Evolutionary conservation across 2,329 filamentous ascomycete species (phyloP), one percentile per base, ranked within the genome.

Genomic region (Trichoderma koningiopsis): DNA sequence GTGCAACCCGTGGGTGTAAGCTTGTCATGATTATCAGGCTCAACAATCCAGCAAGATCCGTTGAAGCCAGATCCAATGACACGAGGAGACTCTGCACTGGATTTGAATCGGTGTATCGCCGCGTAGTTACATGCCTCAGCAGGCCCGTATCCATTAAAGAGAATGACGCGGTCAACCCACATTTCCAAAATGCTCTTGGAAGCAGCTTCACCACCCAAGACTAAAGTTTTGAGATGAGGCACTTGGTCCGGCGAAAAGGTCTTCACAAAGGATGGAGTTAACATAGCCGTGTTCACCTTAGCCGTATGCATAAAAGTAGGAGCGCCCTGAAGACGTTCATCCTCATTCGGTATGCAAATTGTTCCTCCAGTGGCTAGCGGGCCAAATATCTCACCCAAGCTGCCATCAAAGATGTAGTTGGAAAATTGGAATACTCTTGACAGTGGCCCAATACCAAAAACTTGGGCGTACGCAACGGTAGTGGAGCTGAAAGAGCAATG

Each of bases 111-210:
- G n/a, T 69, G 60, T 40, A 31, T 40, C 10, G 68, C 49, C 16
- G 63, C 67, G 37, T 60, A 68, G 22, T 82, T 77, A 43, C 78
- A 77, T 55, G 76, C 76, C 73, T 83, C 82, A 7, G 81, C 79
- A 19, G 82, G 81, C 0, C 82, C 82, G 69, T 82, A 84, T 1
- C 75, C 79, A 73, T 82, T 81, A 66, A 80, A 70, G 47, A 82
- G 73, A 68, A 76, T 75, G 24, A 80, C 75, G 72, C 74, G 77
- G 55, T 72, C 37, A 31, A 55, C 55, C 69, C 65, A 71, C 27
- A 49, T 59, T 11, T 62, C 52, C 5, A 70, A 7, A 16, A 27
- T 61, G 22, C 37, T 58, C 31, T 31, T 55, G 5, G 47, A 31
- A 22, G 57, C 58, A 24, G 70, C 61, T 31, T 72, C 71, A 2